Evolutionary conservation across 805 yeast genomes (phyloP).

Genomic region (Candida ovalis): DNA sequence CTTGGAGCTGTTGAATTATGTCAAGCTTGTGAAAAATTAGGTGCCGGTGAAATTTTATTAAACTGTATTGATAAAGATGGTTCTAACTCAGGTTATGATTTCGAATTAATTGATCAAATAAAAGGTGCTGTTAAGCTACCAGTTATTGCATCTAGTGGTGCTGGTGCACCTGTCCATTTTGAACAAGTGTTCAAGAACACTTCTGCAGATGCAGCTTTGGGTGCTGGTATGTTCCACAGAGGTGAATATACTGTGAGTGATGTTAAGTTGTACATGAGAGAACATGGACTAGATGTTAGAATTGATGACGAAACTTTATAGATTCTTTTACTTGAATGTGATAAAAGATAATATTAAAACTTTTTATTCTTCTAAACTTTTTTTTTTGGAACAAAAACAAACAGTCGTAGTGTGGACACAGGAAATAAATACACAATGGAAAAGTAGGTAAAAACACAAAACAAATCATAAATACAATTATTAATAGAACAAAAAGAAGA

Average conservation of each 20-base stretch:
- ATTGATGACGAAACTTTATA: conserved; percentile 38
- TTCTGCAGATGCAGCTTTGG: conserved; percentile 91
- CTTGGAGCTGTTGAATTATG: conserved; percentile 90
- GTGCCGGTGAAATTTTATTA: conserved; percentile 92
- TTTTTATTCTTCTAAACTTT: neutral
- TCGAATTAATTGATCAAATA: conserved; percentile 76
- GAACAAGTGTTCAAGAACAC: conserved; percentile 81
- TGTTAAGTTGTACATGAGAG: conserved; percentile 66
- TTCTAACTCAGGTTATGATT: conserved; percentile 87
- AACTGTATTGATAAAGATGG: conserved; percentile 98
- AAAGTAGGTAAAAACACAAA: too few species aligned
- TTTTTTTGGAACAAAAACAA: neutral
- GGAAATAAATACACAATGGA: neutral
- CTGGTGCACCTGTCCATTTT: conserved; percentile 91
- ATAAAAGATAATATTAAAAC: neutral
- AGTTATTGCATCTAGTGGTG: conserved; percentile 97
- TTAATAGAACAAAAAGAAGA: neutral
- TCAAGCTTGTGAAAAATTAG: conserved; percentile 82
- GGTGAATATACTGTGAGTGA: conserved; percentile 85
- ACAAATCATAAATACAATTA: too few species aligned
- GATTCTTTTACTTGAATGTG: neutral
- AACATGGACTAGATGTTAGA: conserved; percentile 69
- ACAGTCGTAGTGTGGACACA: neutral
- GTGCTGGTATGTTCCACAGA: conserved; percentile 98
- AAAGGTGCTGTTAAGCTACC: conserved; percentile 80